A percentile compares a stretch with the other conserved stretches of the same genome.
phyloP scores from a whole-genome alignment of 371 early-diverging fungal species.

The Haplosporangium sp. region DNA sequence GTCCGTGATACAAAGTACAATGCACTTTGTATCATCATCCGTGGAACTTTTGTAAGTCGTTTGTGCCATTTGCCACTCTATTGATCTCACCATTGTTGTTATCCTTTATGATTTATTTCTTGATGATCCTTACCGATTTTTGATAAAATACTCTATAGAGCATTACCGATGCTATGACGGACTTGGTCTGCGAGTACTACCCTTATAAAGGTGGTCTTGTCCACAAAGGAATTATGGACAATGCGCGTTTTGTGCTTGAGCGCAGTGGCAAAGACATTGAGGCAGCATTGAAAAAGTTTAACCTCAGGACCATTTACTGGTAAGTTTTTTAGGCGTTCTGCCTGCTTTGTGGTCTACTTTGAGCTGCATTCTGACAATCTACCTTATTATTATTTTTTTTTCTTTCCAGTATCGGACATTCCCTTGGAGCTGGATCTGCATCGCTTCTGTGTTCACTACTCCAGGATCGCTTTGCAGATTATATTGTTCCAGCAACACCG shows the following conservation, averaged over 20 bases:
- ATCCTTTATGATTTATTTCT: neutral
- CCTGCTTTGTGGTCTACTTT: neutral
- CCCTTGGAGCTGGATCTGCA: conserved; percentile 84
- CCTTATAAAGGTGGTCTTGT: conserved; percentile 89
- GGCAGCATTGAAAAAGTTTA: conserved; percentile 47
- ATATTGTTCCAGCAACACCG: conserved; percentile 12
- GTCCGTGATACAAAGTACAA: conserved; percentile 75
- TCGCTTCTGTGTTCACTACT: conserved; percentile 69
- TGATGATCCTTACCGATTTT: neutral
- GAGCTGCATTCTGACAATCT: neutral
- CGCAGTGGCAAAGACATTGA: conserved; percentile 50
- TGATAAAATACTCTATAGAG: conserved; percentile 59
- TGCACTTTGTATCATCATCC: conserved; percentile 81
- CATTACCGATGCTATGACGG: conserved; percentile 85
- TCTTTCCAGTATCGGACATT: conserved; percentile 78
- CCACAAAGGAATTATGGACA: conserved; percentile 84
- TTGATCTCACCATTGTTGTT: neutral
- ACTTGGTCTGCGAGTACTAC: conserved; percentile 87
- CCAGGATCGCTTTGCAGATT: conserved; percentile 40
- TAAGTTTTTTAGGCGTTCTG: neutral
- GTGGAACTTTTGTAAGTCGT: conserved; percentile 81
- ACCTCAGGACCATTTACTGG: conserved; percentile 53
- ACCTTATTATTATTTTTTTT: neutral
- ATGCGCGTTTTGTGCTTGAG: conserved; percentile 73
- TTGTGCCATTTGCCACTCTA: neutral